Evolutionary conservation across 1,284 basidiomycete species (phyloP).

Genomic region (Cryptococcus jaspeensis): DNA sequence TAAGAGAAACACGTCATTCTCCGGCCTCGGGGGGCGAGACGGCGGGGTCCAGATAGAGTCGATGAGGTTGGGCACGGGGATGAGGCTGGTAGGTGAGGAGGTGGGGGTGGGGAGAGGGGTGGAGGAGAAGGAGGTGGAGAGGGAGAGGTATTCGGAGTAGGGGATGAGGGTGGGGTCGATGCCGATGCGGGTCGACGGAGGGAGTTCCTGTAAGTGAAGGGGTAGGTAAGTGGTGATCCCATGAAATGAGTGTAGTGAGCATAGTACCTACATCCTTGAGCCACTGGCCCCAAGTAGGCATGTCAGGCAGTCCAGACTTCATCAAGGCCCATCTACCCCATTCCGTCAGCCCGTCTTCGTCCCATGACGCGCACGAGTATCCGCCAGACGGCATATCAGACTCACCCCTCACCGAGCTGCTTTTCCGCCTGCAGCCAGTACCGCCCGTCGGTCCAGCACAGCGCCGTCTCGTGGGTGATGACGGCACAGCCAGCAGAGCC

Average conservation of each 20-base stretch:
- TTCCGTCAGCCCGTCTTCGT: neutral
- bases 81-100: conserved; percentile 57
- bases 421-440: conserved; percentile 91
- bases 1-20: conserved; percentile 68
- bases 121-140: conserved; percentile 25
- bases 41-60: conserved; percentile 69
- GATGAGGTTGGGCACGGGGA: conserved; percentile 67
- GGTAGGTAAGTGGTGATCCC: conserved; percentile 1
- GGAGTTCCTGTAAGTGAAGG: conserved; percentile 59
- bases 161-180: conserved; percentile 76
- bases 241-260: too few relatives aligned
- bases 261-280: conserved; percentile 66
- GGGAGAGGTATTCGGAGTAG: conserved; percentile 57
- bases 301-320: conserved; percentile 81
- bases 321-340: conserved; percentile 81
- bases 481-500: conserved; percentile 89
- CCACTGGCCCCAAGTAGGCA: conserved; percentile 88
- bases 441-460: conserved; percentile 74
- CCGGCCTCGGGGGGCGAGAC: conserved; percentile 65
- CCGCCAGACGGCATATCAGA: neutral
- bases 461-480: conserved; percentile 67
- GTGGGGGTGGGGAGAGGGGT: conserved; percentile 19
- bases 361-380: conserved; percentile 11
- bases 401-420: conserved; percentile 73
- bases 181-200: conserved; percentile 65